A percentile compares a stretch with the other conserved stretches of the same genome.
These are phyloP conservation scores for Torrubiella hemipterigena DNA, from an alignment of 2,329 filamentous ascomycete species.

Conservation along the genomic window DNA sequence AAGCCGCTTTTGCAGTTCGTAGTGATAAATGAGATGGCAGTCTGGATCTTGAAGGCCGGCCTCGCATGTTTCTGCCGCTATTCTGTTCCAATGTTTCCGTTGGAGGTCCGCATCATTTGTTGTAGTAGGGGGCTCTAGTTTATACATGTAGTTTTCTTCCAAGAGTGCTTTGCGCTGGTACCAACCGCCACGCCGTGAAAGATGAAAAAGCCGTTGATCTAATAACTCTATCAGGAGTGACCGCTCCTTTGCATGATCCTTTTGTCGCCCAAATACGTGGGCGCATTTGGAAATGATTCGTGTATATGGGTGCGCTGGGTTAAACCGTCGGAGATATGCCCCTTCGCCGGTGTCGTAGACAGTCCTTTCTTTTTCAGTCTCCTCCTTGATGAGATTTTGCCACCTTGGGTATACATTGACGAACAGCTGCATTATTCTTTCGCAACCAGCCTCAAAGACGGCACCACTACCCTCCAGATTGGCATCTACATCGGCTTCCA, in stretches of 20 bases:
- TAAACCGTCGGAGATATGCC: conserved; percentile 79
- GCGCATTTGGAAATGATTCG: conserved; percentile 83
- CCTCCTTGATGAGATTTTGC: conserved; percentile 59
- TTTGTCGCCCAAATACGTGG: conserved; percentile 67
- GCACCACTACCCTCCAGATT: conserved; percentile 71
- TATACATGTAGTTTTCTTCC: conserved; percentile 89
- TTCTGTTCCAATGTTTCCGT: conserved; percentile 72
- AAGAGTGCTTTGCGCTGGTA: conserved; percentile 90
- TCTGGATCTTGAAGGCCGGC: conserved; percentile 74
- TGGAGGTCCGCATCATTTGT: conserved; percentile 34
- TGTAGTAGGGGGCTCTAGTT: conserved; percentile 32
- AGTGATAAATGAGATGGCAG: conserved; percentile 86
- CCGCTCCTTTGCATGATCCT: conserved; percentile 69
- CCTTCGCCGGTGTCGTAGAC: conserved; percentile 76
- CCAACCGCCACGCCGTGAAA: conserved; percentile 77
- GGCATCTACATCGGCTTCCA: conserved; percentile 70
- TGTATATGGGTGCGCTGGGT: conserved; percentile 86
- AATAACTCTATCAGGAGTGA: conserved; percentile 63
- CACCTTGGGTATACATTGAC: conserved; percentile 71
- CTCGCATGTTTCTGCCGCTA: conserved; percentile 73
- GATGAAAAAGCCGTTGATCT: conserved; percentile 70
- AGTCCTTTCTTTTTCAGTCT: conserved; percentile 63
- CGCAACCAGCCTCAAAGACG: conserved; percentile 51
- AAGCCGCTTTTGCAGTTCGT: conserved; percentile 90
- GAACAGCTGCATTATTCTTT: conserved; percentile 59